Base-by-base conservation (phyloP, 805 yeast genomes). In the Ogataea corticis region DNA sequence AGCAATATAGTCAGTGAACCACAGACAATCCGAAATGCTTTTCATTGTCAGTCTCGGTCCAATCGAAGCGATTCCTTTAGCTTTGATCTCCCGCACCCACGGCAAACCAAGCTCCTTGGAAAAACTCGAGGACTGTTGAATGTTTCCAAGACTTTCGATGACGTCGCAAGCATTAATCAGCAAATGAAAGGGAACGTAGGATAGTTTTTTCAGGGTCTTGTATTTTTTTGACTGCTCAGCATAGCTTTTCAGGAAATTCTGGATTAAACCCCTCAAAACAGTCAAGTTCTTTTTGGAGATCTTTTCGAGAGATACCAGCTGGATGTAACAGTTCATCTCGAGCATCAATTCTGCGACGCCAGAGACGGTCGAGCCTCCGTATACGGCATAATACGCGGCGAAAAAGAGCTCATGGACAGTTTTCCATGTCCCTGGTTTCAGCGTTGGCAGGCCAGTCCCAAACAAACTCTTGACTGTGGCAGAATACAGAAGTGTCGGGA, bases 21-120 rank as follows among this genome's bases (percentile, higher is more conserved):
- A 51, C n/a, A 48, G 23, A 39, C 55, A 48, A 30, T 51, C 55
- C 7, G 47, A 45, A 7, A 51, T 33, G 16, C 41, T 44, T 29
- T 51, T 51, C 48, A 46, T 41, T 9, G 44, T 38, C 10, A 51
- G 36, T 4, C 51, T 32, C 4, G 38, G 34, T 4, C 48, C 49
- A 14, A 44, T 41, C 3, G 54, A 17, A 9, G 40, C 27, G 4
- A 38, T 15, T 6, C 42, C 42, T 17, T 44, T 45, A n/a, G 46
- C 32, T 36, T 45, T 44, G 9, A 39, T 17, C 16, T 48, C 44
- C 19, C 46, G 14, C 3, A 48, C 41, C 52, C 55, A 48, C 2
- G 51, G 51, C 10, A 44, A 30, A 10, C 42, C 12, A 5, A 42
- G 43, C 5, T 50, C 54, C 35, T 45, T 48, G 2, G 51, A 27